Conservation (phyloP, 805 yeast genomes). For the Zygosaccharomyces bailii region DNA sequence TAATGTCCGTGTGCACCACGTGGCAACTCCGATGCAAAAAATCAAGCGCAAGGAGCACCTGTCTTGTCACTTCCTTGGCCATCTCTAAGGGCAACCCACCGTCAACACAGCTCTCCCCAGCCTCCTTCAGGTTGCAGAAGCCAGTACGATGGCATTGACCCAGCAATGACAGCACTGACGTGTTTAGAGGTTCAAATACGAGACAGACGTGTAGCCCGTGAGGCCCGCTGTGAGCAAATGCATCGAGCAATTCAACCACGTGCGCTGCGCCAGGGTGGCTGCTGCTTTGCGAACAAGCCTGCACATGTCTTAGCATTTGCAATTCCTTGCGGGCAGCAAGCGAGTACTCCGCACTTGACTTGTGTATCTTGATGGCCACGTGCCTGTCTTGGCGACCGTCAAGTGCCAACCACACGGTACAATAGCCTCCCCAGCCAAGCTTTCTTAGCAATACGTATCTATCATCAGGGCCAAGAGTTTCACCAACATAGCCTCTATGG, state of each 20-base stretch:
- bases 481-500: conserved; percentile 59
- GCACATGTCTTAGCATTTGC: conserved; percentile 41
- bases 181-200: conserved; percentile 65
- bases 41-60: conserved; percentile 52
- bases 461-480: conserved; percentile 45
- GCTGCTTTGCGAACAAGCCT: conserved; percentile 28
- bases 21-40: conserved; percentile 47
- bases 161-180: conserved; percentile 36
- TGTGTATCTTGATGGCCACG: conserved; percentile 61
- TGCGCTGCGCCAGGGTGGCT: conserved; percentile 50
- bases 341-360: conserved; percentile 49
- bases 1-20: conserved; percentile 4
- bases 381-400: conserved; percentile 40
- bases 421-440: conserved; percentile 70
- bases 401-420: conserved; percentile 66
- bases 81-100: conserved; percentile 54
- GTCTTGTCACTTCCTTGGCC: conserved; percentile 56
- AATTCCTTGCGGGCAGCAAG: conserved; percentile 69
- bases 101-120: conserved; percentile 39
- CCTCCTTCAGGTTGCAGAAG: conserved; percentile 29
- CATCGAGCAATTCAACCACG: conserved; percentile 51
- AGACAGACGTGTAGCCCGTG: conserved; percentile 63
- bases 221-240: conserved; percentile 56
- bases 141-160: conserved; percentile 29
- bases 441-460: conserved; percentile 51